Conservation (phyloP, 192 early-diverging fungal species). For the Allomyces macrogynus region DNA sequence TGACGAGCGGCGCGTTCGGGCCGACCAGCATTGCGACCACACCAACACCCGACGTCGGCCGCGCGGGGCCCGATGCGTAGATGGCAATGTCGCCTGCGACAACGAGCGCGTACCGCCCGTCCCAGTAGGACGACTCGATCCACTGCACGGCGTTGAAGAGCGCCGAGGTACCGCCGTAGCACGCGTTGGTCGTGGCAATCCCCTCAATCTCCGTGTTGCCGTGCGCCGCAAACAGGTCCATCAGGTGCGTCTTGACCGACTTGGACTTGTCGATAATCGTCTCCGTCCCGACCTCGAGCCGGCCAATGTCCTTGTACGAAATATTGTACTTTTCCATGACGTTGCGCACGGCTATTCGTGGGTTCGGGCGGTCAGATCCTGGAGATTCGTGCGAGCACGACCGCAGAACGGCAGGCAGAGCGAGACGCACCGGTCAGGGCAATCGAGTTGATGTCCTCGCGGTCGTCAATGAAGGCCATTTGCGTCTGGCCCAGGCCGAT, state of each 20-base stretch:
- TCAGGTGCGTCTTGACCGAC: constrained; percentile 87
- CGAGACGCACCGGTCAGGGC: constrained; percentile 48
- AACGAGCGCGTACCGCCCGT: constrained; percentile 75
- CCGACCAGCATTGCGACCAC: constrained; percentile 80
- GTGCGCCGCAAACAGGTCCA: constrained; percentile 78
- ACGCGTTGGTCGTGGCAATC: constrained; percentile 95
- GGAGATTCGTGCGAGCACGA: not conserved
- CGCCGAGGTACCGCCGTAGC: constrained; percentile 92
- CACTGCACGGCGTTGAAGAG: constrained; percentile 96
- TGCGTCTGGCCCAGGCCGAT: constrained; percentile 88
- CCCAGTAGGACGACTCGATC: constrained; percentile 83
- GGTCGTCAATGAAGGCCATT: constrained; percentile 91
- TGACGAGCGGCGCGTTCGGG: constrained; percentile 75
- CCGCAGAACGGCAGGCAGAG: too few species aligned
- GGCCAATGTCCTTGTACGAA: constrained; percentile 64
- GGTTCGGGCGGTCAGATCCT: not conserved
- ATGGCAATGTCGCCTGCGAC: constrained; percentile 93
- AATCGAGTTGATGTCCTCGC: constrained; percentile 84
- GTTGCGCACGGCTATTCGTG: constrained; percentile 55
- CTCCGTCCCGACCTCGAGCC: constrained; percentile 94
- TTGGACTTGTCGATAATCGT: constrained; percentile 99
- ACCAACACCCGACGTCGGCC: constrained; percentile 86
- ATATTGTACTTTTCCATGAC: constrained; percentile 88
- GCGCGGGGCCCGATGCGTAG: constrained; percentile 74
- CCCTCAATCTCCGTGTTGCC: constrained; percentile 90